Evolutionary conservation across 176 grass and related monocot species (phyloP), one percentile per base, ranked within the genome.

Genomic region (Ampelocalamus luodianensis): DNA sequence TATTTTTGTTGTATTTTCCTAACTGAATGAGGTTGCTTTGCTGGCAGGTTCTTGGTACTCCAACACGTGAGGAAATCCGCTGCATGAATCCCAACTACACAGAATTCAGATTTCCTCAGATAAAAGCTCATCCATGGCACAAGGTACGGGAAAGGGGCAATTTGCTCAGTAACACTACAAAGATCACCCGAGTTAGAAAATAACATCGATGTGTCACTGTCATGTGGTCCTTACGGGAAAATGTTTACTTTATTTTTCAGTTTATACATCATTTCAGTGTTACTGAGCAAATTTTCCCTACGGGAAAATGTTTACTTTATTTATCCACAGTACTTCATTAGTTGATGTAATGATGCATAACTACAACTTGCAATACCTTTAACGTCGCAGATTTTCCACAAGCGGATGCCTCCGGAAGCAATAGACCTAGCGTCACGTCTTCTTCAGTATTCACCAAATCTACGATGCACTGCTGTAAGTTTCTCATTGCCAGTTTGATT

Each of bases 61-160:
- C 92, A 50, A 94, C 92, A 71, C 89, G 86, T 14, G 92, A 94
- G 72, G 92, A 94, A 89, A 91, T 94, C 74, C 83, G 92, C 39
- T 94, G 92, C 46, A 94, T 94, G 92, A 94, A 94, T 71, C 92
- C 89, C 17, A 91, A 91, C 79, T 91, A 94, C 54, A 94, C 92
- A 3, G 92, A 94, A 49, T 94, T 91, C 74, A 89, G 83, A 70
- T 94, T 94, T 84, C 92, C 92, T 34, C 92, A 91, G 86, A 94
- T 94, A 76, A 94, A 94, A 89, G 89, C 92, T 32, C 88, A 93
- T 76, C 92, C 88, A 73, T 93, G 92, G 92, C 92, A 94, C 83
- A 94, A 94, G 86, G 89, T 87, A 83, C 46, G 32, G n/a, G 17
- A 45, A 65, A 12, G 1, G 32, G 32, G 32, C 32, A 34, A 34